Percentiles rank a stretch among this genome's conserved stretches.
These are phyloP conservation scores for Heliocybe sulcata DNA, from an alignment of 1,284 basidiomycete species.

Conservation along the genomic window DNA sequence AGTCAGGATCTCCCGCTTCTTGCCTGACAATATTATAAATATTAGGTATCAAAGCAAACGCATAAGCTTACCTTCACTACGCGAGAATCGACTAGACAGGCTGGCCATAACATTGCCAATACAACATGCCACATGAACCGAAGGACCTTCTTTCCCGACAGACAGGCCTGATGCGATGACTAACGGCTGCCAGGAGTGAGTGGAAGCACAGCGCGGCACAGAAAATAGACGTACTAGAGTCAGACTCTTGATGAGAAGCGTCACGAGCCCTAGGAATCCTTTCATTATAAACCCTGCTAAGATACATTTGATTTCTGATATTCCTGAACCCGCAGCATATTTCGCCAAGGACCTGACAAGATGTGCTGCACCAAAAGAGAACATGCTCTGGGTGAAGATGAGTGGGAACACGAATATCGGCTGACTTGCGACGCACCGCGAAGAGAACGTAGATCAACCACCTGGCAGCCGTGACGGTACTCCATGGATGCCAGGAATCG, in stretches of 20 bases:
- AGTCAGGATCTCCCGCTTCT: conserved; percentile 93
- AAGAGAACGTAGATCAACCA: conserved; percentile 88
- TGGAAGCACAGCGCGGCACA: background rate
- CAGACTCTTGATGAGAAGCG: conserved; percentile 87
- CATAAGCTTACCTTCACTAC: conserved; percentile 70
- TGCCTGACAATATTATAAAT: conserved; percentile 44
- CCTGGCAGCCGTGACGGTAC: conserved; percentile 62
- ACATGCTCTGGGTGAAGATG: conserved; percentile 44
- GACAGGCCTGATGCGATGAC: conserved; percentile 97
- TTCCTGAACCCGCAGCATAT: conserved; percentile 96
- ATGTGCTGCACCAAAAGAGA: conserved; percentile 82
- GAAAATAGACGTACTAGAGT: conserved; percentile 68
- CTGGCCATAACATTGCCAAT: conserved; percentile 86
- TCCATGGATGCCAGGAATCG: conserved; percentile 93
- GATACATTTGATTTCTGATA: conserved; percentile 99
- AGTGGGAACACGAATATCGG: conserved; percentile 1
- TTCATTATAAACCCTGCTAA: conserved; percentile 96
- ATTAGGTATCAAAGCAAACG: background rate
- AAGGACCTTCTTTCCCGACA: conserved; percentile 98
- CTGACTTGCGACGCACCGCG: conserved; percentile 53
- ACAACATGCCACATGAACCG: conserved; percentile 95
- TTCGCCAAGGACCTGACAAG: conserved; percentile 87
- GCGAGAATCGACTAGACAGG: conserved; percentile 75
- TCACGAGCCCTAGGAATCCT: conserved; percentile 86
- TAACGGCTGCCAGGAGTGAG: conserved; percentile 55